Conservation (phyloP, 2,329 filamentous ascomycete species). For the Coniochaeta prunicola region DNA sequence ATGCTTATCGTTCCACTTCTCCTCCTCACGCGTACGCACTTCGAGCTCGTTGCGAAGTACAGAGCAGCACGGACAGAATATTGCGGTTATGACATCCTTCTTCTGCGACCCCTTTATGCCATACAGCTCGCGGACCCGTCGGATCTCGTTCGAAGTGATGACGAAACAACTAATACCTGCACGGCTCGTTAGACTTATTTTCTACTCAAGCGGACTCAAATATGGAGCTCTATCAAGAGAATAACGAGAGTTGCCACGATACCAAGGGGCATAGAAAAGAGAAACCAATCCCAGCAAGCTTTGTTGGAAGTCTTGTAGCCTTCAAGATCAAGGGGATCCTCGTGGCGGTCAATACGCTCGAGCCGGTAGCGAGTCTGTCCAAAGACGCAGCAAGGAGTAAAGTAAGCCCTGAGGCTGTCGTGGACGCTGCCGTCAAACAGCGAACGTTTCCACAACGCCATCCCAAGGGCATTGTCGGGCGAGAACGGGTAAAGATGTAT, state of each 20-base stretch:
- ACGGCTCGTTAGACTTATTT: neutral
- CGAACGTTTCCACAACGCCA: slow-evolving; percentile 8
- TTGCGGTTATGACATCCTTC: slow-evolving; percentile 10
- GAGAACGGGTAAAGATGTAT: neutral
- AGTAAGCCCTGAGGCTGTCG: slow-evolving; percentile 11
- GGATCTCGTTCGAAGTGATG: slow-evolving; percentile 9
- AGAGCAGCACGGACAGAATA: slow-evolving; percentile 14
- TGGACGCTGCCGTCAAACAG: slow-evolving; percentile 10
- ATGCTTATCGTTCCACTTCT: neutral
- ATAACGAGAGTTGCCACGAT: neutral
- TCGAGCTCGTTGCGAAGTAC: slow-evolving; percentile 13
- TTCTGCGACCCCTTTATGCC: slow-evolving; percentile 10
- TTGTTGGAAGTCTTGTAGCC: slow-evolving; percentile 10
- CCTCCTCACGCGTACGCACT: slow-evolving; percentile 9
- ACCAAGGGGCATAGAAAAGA: slow-evolving; percentile 6
- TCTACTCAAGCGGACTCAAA: neutral
- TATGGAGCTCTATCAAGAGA: neutral
- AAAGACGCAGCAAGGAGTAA: slow-evolving; percentile 11
- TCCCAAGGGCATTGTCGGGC: neutral
- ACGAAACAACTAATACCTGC: slow-evolving; percentile 13
- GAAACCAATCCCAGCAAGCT: slow-evolving; percentile 10
- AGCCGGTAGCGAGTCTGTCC: slow-evolving; percentile 12
- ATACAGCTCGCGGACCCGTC: slow-evolving; percentile 10
- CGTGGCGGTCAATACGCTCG: slow-evolving; percentile 3
- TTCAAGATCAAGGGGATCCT: slow-evolving; percentile 10